Evolutionary conservation across 148 eudicot species (phyloP), one percentile per base, ranked within the genome.

Genomic region (Heliamphora exappendiculata): DNA sequence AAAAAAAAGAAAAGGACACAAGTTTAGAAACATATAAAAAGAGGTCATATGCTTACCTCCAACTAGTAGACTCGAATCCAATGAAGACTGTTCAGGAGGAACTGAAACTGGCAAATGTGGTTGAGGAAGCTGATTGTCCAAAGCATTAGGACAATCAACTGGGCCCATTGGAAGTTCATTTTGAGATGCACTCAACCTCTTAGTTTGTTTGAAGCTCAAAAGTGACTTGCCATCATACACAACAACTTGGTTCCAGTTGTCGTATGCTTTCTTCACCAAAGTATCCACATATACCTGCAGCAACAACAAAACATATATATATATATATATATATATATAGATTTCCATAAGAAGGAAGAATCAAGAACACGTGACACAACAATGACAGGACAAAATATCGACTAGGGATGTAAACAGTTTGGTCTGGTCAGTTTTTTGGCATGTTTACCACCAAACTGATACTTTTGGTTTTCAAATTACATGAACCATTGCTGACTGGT

Each of bases 211-310:
- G 82, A 90, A 78, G 73, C 82, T 86, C 76, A 89, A 51, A 39
- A 94, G 87, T 37, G 98, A 86, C 81, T 90, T 90, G 33, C 97
- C 97, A 82, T 94, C 98, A 74, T 91, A 94, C 86, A 90, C 98
- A 11, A 94, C 85, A 77, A 94, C 98, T 79, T 94, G 91, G 75
- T 86, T 82, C 98, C 98, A 94, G 62, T 94, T 91, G 19, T 94
- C 98, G 72, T 94, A 94, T 74, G 98, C 98, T 79, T 91, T 91
- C 88, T 90, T 94, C 82, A 94, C 87, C 75, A 86, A 84, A 22
- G 89, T 75, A 82, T 94, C 98, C 54, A 91, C 94, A 84, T 84
- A 90, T 42, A 87, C 88, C 98, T 94, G 84, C 60, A 84, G 67
- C 66, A 63, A 45, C 47, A 67, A 42, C 72, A 67, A 41, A n/a